Conservation (phyloP, 768 basidiomycete genomes). For the Lactarius evosmus region DNA sequence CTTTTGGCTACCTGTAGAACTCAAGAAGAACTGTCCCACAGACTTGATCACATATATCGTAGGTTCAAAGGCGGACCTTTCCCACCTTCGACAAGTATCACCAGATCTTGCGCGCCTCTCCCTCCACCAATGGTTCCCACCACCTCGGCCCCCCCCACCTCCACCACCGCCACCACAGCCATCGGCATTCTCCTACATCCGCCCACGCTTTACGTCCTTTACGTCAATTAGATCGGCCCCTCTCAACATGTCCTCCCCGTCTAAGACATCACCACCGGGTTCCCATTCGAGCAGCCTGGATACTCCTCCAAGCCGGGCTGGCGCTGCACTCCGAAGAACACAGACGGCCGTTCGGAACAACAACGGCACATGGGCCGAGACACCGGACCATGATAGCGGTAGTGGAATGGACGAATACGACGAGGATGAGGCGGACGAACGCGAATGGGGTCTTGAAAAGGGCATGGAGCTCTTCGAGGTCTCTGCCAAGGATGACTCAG, state of each 20-base stretch:
- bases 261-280: conserved; percentile 50
- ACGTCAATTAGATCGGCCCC: conserved; percentile 64
- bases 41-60: conserved; percentile 95
- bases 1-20: conserved; percentile 46
- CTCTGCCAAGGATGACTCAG: conserved; percentile 83
- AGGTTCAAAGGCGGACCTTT: conserved; percentile 86
- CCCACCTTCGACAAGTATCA: conserved; percentile 68
- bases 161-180: conserved; percentile 57
- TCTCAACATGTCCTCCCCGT: conserved; percentile 40
- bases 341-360: conserved; percentile 18
- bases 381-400: conserved; percentile 27
- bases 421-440: conserved; percentile 48
- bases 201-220: conserved; percentile 74
- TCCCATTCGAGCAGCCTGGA: conserved; percentile 60
- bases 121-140: conserved; percentile 85
- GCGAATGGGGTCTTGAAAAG: conserved; percentile 75
- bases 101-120: conserved; percentile 80
- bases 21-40: conserved; percentile 84
- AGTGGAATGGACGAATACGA: conserved; percentile 54
- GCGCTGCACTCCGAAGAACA: conserved; percentile 39
- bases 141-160: conserved; percentile 65
- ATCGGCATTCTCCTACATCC: conserved; percentile 71
- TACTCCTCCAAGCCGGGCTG: conserved; percentile 45
- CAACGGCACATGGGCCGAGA: conserved; percentile 28
- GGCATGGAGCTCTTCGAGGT: conserved; percentile 90